A percentile compares a stretch with the other conserved stretches of the same genome.
Conservation (phyloP, 768 basidiomycete genomes). For the Macrocybe gigantea region DNA sequence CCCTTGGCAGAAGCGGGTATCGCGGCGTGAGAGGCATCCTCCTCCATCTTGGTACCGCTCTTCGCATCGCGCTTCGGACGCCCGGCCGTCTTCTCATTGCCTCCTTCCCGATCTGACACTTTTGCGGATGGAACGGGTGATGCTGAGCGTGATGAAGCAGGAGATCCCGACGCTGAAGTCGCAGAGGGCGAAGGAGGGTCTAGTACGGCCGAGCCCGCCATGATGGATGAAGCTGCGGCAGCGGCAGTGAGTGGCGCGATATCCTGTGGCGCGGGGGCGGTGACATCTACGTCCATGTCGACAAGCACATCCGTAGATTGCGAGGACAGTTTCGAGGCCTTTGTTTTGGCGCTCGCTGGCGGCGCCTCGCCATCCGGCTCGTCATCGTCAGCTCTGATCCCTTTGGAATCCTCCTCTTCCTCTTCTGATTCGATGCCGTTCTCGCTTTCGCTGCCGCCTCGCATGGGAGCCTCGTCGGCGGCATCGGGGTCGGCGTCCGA, state of each 20-base stretch:
- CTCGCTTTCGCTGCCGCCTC: conserved; percentile 11
- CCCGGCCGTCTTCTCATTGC: background rate
- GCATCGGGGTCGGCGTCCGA: conserved; percentile 8
- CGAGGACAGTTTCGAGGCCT: conserved; percentile 13
- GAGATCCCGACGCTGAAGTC: conserved; percentile 20
- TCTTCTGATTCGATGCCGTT: conserved; percentile 15
- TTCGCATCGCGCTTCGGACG: too few relatives aligned
- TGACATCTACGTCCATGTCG: conserved; percentile 26
- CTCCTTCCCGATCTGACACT: conserved; percentile 6
- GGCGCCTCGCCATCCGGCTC: conserved; percentile 8
- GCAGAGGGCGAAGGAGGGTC: conserved; percentile 30
- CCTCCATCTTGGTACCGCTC: background rate
- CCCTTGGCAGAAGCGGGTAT: conserved; percentile 17
- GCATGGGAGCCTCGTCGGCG: conserved; percentile 1
- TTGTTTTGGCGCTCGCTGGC: conserved; percentile 4
- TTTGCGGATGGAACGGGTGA: conserved; percentile 25
- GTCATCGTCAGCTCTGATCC: conserved; percentile 14
- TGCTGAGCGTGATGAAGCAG: conserved; percentile 35
- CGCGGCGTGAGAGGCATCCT: conserved; percentile 21
- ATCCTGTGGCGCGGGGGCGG: conserved; percentile 18
- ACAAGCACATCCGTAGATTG: conserved; percentile 15
- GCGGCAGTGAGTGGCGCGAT: conserved; percentile 26
- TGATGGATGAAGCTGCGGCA: conserved; percentile 41
- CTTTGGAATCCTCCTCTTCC: conserved; percentile 24
- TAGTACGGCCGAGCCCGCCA: conserved; percentile 36